Percentiles rank a stretch among this genome's conserved stretches.
Conservation (phyloP, 169 alveolate species). For the Amoebophrya sp. region DNA sequence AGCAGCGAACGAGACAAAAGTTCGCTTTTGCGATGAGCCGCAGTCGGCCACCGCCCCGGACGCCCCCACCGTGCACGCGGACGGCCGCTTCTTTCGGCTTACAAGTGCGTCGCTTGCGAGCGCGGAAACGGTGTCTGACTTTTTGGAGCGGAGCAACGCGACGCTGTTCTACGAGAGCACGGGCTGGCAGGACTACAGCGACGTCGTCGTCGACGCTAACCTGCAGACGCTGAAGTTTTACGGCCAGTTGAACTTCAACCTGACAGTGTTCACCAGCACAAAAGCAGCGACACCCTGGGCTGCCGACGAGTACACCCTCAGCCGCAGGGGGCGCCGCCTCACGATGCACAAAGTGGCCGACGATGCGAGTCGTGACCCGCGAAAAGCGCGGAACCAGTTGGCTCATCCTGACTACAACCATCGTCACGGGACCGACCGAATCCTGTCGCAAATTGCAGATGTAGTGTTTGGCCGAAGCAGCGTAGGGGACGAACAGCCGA, state of each 20-base stretch:
- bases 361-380: background rate
- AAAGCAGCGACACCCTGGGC: background rate
- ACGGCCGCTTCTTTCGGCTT: background rate
- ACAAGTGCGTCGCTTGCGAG: background rate
- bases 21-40: background rate
- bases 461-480: too few relatives aligned
- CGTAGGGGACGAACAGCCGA: too few relatives aligned
- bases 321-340: background rate
- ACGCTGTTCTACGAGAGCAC: background rate
- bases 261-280: background rate
- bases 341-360: background rate
- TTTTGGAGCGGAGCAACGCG: background rate
- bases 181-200: background rate
- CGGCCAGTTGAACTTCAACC: background rate
- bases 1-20: background rate
- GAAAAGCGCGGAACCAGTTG: background rate
- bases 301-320: background rate
- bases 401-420: too few relatives aligned
- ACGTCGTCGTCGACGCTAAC: background rate
- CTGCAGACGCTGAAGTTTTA: background rate
- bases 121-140: background rate
- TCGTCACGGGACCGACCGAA: too few relatives aligned
- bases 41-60: too few relatives aligned
- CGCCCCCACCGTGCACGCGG: too few relatives aligned
- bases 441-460: too few relatives aligned